phyloP scores from a whole-genome alignment of 169 alveolate genomes.

The Eimeria brunetti region DNA sequence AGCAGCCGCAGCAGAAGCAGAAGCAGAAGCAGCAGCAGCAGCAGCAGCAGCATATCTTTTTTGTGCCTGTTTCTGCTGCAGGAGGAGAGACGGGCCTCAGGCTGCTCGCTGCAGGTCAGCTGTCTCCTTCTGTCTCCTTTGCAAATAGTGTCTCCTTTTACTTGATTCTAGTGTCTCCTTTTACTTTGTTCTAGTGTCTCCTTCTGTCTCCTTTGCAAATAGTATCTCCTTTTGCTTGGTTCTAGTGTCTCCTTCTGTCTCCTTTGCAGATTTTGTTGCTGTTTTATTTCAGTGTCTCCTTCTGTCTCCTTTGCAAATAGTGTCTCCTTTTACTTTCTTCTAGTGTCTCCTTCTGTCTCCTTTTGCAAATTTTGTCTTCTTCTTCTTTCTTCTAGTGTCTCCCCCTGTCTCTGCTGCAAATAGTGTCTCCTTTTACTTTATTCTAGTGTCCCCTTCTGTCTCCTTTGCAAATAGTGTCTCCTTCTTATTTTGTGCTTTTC shows the following conservation, averaged over 20 bases:
- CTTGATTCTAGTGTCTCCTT: background rate
- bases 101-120: slow-evolving; percentile 29
- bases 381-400: background rate
- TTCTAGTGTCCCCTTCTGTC: background rate
- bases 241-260: background rate
- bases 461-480: no score
- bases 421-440: background rate
- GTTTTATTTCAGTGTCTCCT: background rate
- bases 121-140: background rate
- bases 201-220: background rate
- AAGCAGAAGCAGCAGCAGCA: background rate
- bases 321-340: background rate
- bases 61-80: background rate
- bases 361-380: background rate
- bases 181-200: background rate
- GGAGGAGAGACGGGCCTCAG: slow-evolving; percentile 16
- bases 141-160: background rate
- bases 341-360: background rate
- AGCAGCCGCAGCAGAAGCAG: background rate
- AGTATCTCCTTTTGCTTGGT: background rate
- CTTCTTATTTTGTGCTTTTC: background rate
- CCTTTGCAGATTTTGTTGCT: background rate
- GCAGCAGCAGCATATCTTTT: background rate
- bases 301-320: background rate
- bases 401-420: background rate